Evolutionary conservation across 768 basidiomycete species (phyloP), one percentile per base, ranked within the genome.

Genomic region (Russula griseocarnosa): DNA sequence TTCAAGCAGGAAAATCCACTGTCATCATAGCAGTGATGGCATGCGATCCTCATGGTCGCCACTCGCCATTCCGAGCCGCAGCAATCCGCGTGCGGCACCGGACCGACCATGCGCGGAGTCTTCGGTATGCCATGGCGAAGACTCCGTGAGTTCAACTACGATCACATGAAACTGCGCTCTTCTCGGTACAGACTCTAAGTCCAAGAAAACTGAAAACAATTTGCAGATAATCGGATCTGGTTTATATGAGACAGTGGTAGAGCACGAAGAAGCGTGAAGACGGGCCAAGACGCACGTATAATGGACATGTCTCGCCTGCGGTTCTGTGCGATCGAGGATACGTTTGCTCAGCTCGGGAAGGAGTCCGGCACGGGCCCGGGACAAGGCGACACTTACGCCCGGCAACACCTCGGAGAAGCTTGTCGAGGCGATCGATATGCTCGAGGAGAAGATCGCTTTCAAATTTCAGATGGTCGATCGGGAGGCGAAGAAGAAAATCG

Each of bases 401-500:
- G 84, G 86, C 24, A 83, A 81, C 40, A 78, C 89, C 0, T 78
- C 79, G 20, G 95, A 94, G 67, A 93, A 92, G 75, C n/a, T 98
- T 30, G 81, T 92, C 70, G 88, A 91, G 63, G 78, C 82, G 10
- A 87, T 98, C 67, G 81, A 83, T 47, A 98, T 94, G 76, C 76
- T 98, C 66, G 94, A 89, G 63, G 91, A 93, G 58, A 87, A 80
- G 75, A 90, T 98, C 74, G 81, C 88, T 13, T 88, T 86, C 76
- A 93, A 91, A 75, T 77, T 96, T 59, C 91, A 92, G 74, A 92
- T 94, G 76, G 85, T 86, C 61, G 96, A 97, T 72, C 83, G 90
- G 59, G 95, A 98, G 71, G 94, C 91, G 55, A 92, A 93, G 63
- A 98, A 98, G 76, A 93, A 94, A 74, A 87, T 96, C 69, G 88